A percentile compares a stretch with the other conserved stretches of the same genome.
Conservation (phyloP, 352 stramenopile species). For the Phytophthora quininea region DNA sequence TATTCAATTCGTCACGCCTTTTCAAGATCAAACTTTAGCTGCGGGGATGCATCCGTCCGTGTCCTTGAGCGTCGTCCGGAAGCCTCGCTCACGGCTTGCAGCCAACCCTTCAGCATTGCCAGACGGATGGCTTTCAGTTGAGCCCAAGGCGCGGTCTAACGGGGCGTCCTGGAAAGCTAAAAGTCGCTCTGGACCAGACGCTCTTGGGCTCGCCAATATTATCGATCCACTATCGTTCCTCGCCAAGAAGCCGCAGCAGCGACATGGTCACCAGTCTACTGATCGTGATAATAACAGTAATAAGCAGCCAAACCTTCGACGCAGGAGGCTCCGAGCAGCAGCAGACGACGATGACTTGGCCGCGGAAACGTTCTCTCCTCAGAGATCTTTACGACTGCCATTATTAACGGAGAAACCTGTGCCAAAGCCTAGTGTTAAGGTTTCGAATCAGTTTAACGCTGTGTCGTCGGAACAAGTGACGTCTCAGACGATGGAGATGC, state of each 20-base stretch:
- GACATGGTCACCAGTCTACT: background rate
- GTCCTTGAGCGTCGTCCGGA: slow-evolving; percentile 11
- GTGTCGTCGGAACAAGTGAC: background rate
- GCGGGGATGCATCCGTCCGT: slow-evolving; percentile 17
- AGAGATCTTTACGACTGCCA: slow-evolving; percentile 39
- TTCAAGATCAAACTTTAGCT: slow-evolving; percentile 11
- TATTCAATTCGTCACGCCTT: slow-evolving; percentile 19
- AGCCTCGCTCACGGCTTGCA: slow-evolving; percentile 8
- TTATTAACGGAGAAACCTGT: slow-evolving; percentile 10
- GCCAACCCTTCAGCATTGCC: slow-evolving; percentile 18
- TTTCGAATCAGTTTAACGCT: slow-evolving; percentile 18
- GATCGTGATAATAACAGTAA: slow-evolving; percentile 2
- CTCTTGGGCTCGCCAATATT: slow-evolving; percentile 38
- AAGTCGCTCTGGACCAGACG: slow-evolving; percentile 22
- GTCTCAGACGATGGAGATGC: slow-evolving; percentile 19
- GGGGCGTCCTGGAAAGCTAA: slow-evolving; percentile 7
- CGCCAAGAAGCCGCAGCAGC: slow-evolving; percentile 24
- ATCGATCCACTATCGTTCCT: slow-evolving; percentile 39
- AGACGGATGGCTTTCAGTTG: slow-evolving; percentile 42
- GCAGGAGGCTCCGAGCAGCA: slow-evolving; percentile 2
- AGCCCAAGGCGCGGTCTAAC: slow-evolving; percentile 21
- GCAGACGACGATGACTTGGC: slow-evolving; percentile 3
- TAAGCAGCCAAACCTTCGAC: slow-evolving; percentile 21
- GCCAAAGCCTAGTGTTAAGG: background rate
- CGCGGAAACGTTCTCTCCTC: slow-evolving; percentile 46